Evolutionary conservation across 2,329 filamentous ascomycete species (phyloP), one percentile per base, ranked within the genome.

Genomic region (Aureobasidium pullulans): DNA sequence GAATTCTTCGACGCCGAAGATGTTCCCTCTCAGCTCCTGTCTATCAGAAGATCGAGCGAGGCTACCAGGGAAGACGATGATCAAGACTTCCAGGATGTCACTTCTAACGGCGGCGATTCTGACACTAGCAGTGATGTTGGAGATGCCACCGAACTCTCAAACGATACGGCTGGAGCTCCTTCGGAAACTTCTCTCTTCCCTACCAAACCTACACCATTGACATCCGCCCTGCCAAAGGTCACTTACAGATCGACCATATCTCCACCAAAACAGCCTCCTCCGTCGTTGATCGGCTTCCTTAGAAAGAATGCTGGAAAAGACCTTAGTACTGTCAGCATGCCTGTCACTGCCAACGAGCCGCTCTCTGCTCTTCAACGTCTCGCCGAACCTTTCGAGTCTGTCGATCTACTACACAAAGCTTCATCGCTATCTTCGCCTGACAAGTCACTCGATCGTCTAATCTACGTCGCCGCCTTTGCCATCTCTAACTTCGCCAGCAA

Each of bases 291-390:
- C 65, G 89, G 90, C 0, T 96, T 97, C 71, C 81, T 97, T 34
- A 86, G 94, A 65, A 99, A 97, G 74, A 99, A 99, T 66, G 94
- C 97, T 9, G 94, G 94, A 69, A 99, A 99, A 73, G 94, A 99
- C 73, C 79, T 99, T 50, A 96, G 90, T 62, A 95, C 91, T 2
- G 96, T 99, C 64, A 92, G 90, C 49, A 97, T 97, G 93, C 94
- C 94, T 0, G 94, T 96, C 1, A 96, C 93, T 4, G 87, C 93
- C 28, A 99, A 99, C 72, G 94, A 99, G 71, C 94, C 94, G 0
- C 84, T 86, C 1, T 96, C 93, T 0, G 76, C 96, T 10, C 79
- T 97, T 5, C 94, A 99, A 72, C 87, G 93, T 62, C 82, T 92
- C 4, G 88, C 93, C 0, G 94, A 99, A 73, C 88, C 93, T 68